Evolutionary conservation across 495 filamentous ascomycete species (phyloP).

Genomic region (Staphylotrichum tortipilum): DNA sequence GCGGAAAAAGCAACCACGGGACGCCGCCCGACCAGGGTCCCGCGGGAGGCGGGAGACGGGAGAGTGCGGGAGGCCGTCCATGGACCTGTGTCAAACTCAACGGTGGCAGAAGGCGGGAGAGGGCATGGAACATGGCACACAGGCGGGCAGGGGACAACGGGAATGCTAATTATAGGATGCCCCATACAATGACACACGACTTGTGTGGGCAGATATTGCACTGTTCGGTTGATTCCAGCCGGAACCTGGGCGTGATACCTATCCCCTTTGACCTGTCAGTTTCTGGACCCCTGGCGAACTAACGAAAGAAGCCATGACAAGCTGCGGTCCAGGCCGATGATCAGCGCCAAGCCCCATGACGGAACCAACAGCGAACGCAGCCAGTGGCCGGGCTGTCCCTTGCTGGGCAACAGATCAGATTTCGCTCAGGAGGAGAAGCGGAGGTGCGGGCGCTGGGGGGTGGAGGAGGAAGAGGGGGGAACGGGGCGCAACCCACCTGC

Average conservation of each 20-base stretch:
- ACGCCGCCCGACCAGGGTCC: no score
- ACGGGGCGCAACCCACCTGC: not conserved
- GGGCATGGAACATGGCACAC: no score
- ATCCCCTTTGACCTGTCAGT: not conserved
- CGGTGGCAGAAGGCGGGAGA: no score
- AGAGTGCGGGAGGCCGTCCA: no score
- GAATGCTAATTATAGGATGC: no score
- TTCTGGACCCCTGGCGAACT: not conserved
- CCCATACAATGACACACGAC: no score
- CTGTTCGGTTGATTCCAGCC: no score
- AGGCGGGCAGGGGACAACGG: no score
- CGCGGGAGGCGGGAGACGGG: no score
- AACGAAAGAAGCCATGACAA: not conserved
- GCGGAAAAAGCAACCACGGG: no score
- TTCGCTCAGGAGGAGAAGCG: not conserved
- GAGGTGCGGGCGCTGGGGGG: not conserved
- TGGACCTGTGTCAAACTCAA: no score
- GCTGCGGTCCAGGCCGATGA: conserved; percentile 19
- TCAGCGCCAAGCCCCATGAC: conserved; percentile 24
- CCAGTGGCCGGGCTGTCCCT: conserved; percentile 4
- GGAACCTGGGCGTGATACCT: not conserved
- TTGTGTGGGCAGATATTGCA: not conserved
- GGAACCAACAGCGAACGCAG: conserved; percentile 12
- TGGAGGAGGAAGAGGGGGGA: not conserved
- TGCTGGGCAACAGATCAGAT: conserved; percentile 3